Base-by-base conservation (phyloP, 2,329 filamentous ascomycete species). In the Epicoccum sorghinum region DNA sequence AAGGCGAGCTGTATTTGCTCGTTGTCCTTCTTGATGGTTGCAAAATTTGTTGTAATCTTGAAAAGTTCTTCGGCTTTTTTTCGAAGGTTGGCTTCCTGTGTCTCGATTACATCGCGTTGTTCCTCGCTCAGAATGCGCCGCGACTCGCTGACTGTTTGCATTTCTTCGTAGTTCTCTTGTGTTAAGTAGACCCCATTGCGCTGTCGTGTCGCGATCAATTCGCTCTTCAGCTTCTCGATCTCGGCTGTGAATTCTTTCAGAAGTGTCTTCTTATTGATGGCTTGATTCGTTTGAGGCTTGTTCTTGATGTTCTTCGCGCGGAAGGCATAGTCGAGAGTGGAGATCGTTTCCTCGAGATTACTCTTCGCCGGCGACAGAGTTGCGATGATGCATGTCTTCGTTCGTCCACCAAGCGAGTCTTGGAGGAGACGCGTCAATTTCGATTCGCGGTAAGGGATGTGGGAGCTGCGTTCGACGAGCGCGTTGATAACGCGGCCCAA, bases 301-400 rank as follows among this genome's bases (percentile, higher is more conserved):
- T 99, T 99, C 44, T 91, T 89, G 67, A 99, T 99, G 65, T 99
- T 98, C 80, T 99, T 99, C 13, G 95, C 95, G 41, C 95, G 86
- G 77, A 98, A 98, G 9, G 95, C 96, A 71, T 99, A 99, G 73
- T 99, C 95, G 1, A 99, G 83, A 0, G 96, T 99, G 0, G 95
- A 98, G 56, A 99, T 98, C 0, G 96, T 99, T 75, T 99, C 95
- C 70, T 99, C 95, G 1, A 99, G 81, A 66, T 98, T 99, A 75
- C 89, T 93, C 75, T 95, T 96, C 7, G 93, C 91, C 1, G 95
- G 93, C 2, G 95, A 98, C 36, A 99, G 84, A 0, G 95, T 99
- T 5, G 95, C 95, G 68, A 99, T 98, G 62, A 99, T 99, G 79
- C 95, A 99, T 0, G 95, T 99, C 73, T 99, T 99, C 1, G 96